Conservation (phyloP, 2,329 filamentous ascomycete genomes). For the Dendrostoma leiphaemia region DNA sequence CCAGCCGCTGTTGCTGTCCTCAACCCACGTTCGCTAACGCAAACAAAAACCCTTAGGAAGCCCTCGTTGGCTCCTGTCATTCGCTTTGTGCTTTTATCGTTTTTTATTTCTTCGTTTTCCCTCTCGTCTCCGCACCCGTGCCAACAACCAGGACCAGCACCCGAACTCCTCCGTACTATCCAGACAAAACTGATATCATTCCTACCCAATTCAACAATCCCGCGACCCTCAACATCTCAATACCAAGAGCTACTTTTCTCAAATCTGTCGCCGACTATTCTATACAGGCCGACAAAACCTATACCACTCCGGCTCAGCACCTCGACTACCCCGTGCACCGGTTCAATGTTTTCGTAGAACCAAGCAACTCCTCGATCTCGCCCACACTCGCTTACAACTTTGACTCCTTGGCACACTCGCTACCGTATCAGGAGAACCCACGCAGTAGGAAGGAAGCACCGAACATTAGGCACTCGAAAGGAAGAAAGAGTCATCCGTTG, state of each 20-base stretch:
- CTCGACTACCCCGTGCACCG: neutral
- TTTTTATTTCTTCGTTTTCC: conserved; percentile 42
- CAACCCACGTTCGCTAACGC: conserved; percentile 49
- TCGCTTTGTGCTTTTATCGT: conserved; percentile 65
- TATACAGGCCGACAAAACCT: neutral
- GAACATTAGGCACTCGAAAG: conserved; percentile 17
- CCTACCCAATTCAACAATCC: no score
- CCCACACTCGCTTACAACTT: conserved; percentile 22
- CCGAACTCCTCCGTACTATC: conserved; percentile 6
- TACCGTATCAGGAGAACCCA: conserved; percentile 27
- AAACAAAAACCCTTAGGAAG: conserved; percentile 54
- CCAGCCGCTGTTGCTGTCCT: conserved; percentile 37
- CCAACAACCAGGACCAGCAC: conserved; percentile 21
- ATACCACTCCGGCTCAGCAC: neutral
- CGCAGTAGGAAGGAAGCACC: conserved; percentile 11
- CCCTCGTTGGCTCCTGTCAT: conserved; percentile 74
- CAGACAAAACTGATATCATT: neutral
- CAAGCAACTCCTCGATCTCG: conserved; percentile 20
- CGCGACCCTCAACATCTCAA: neutral
- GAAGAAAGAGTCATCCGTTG: conserved; percentile 3
- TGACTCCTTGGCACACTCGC: conserved; percentile 34
- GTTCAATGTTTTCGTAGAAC: conserved; percentile 12
- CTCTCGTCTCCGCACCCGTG: conserved; percentile 19
- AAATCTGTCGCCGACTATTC: neutral
- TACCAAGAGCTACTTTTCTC: conserved; percentile 3